Percentiles rank a stretch among this genome's conserved stretches.
phyloP scores from a whole-genome alignment of 2,329 filamentous ascomycete genomes.

The Fusarium kyushuense region DNA sequence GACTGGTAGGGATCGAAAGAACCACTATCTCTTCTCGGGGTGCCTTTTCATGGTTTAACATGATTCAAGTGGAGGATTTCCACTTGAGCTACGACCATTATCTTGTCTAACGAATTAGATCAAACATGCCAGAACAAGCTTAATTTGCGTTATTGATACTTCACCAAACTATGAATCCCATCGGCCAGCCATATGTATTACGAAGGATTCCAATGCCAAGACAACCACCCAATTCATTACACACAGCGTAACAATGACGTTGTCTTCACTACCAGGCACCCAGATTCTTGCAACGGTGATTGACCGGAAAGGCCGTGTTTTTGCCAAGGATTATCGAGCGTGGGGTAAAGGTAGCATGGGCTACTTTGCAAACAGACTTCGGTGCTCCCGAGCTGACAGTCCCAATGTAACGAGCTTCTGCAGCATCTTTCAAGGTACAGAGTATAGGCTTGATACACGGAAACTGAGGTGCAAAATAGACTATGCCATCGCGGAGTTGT shows the following conservation, averaged over 20 bases:
- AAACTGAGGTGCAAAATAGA: neutral
- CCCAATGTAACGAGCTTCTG: neutral
- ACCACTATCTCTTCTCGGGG: neutral
- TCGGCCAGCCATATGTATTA: neutral
- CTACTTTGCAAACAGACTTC: constrained; percentile 1
- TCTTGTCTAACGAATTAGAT: neutral
- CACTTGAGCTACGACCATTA: neutral
- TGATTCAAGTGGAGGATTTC: neutral
- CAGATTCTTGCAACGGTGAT: constrained; percentile 11
- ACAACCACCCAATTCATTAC: neutral
- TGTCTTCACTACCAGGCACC: constrained; percentile 20
- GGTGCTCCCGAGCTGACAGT: constrained; percentile 30
- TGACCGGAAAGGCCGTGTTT: neutral
- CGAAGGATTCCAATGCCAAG: constrained; percentile 18
- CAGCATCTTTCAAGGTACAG: neutral
- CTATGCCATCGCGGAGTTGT: neutral
- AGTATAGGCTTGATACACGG: neutral
- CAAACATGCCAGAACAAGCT: constrained; percentile 5
- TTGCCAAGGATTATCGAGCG: constrained; percentile 15
- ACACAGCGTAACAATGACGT: constrained; percentile 4
- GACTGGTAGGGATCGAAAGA: neutral
- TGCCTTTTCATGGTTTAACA: neutral
- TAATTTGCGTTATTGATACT: neutral
- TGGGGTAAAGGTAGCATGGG: neutral
- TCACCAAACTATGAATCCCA: neutral